Base-by-base conservation (phyloP, 805 yeast species). In the Cyberlindnera saturnus region DNA sequence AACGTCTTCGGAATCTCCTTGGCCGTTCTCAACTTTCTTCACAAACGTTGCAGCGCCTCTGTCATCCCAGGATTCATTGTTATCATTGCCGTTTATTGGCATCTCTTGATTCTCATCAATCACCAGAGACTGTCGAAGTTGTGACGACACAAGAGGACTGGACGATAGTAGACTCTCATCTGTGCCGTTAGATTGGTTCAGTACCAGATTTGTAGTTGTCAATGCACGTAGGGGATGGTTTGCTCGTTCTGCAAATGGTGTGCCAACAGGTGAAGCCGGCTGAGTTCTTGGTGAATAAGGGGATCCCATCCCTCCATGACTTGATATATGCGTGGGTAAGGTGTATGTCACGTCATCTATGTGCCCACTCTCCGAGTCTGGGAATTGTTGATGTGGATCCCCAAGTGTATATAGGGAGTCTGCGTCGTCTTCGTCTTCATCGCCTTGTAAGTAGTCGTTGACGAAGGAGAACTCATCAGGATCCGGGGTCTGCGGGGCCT, bases 1-100 rank as follows among this genome's bases (percentile, higher is more conserved):
- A 58, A 67, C 74, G 45, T 75, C 82, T 55, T 62, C 64, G 6
- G 67, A 62, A 58, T 77, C 65, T 10, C 86, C 87, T 13, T 69
- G 61, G 3, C 61, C 52, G 43, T 74, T 75, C 13, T 59, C 55
- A 4, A 66, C 66, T 18, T 69, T 68, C 46, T 70, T 71, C 13
- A 78, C 67, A 4, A 75, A 60, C 30, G 71, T 70, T 0, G 86
- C 85, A 3, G 85, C 83, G 1, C 86, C 86, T 45, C 65, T 64
- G 28, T 72, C 75, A 14, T 36, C 48, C 53, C 56, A 50, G 5
- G 43, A 42, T 14, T 33, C 36, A 3, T 30, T 32, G 36, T 15
- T 10, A 43, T 30, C 18, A 20, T 3, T 9, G 26, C 23, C 13
- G 23, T 28, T 16, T 15, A 14, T 19, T n/a, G 18, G 37, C 16